A percentile compares a stretch with the other conserved stretches of the same genome.
Evolutionary conservation across 2,329 filamentous ascomycete genomes (phyloP).

Genomic region (Boeremia exigua): DNA sequence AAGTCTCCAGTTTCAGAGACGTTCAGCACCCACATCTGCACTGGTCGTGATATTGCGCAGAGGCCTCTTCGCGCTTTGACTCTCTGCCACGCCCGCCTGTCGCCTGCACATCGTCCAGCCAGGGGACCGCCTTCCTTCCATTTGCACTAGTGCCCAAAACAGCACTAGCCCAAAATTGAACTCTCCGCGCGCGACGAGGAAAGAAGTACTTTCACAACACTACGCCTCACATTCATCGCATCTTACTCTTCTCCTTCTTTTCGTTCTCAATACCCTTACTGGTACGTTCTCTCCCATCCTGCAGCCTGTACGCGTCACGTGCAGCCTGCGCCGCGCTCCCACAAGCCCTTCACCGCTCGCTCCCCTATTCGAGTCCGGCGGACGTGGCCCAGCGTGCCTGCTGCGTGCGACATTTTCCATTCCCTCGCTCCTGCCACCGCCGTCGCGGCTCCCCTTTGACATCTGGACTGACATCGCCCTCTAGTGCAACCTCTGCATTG

Average conservation of each 20-base stretch:
- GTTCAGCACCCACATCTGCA: conserved; percentile 12
- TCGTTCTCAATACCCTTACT: conserved; percentile 30
- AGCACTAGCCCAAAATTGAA: conserved; percentile 25
- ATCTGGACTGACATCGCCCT: conserved; percentile 38
- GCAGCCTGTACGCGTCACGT: conserved; percentile 22
- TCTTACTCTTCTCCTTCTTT: conserved; percentile 35
- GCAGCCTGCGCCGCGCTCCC: conserved; percentile 29
- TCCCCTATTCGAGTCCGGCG: conserved; percentile 43
- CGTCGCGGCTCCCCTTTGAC: conserved; percentile 22
- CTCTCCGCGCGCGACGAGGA: conserved; percentile 45
- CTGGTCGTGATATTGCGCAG: conserved; percentile 17
- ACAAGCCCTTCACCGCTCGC: conserved; percentile 37
- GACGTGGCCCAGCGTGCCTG: conserved; percentile 40
- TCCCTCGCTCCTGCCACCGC: conserved; percentile 19
- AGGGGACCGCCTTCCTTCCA: conserved; percentile 9
- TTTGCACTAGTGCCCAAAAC: conserved; percentile 12
- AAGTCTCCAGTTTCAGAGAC: conserved; percentile 15
- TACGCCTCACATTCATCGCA: conserved; percentile 39
- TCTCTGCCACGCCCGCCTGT: conserved; percentile 12
- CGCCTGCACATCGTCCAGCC: conserved; percentile 19
- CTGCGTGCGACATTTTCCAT: conserved; percentile 29
- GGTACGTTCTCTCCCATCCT: conserved; percentile 38
- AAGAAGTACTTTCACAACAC: conserved; percentile 47
- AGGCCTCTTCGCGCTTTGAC: conserved; percentile 18
- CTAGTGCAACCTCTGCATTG: conserved; percentile 49